Base-by-base conservation (phyloP, 441 rosid species). In the Francoa sonchifolia region DNA sequence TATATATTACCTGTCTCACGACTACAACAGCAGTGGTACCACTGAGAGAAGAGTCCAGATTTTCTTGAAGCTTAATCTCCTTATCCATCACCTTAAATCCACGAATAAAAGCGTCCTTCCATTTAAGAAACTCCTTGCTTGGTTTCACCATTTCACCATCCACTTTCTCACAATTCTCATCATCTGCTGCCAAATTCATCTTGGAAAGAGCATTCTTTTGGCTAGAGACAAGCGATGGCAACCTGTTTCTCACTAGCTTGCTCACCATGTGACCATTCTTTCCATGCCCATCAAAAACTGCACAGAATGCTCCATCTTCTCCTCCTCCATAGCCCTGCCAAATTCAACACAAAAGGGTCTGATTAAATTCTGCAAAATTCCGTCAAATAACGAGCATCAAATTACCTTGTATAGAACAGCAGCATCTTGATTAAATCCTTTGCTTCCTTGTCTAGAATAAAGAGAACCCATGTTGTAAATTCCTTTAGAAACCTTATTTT, bases 251-350 rank as follows among this genome's bases (percentile, higher is more conserved):
- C 23, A 77, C 92, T 29, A 59, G 57, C 58, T 69, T 76, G 74
- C 97, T 87, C 41, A 80, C 72, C 0, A 59, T 11, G 15, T 80
- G 82, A 46, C 97, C 97, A 32, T 58, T 77, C 49, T 61, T 68
- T 63, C 97, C 97, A 58, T 87, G 94, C 12, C 97, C 97, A 54
- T 87, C 97, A 54, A 80, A 82, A 17, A 87, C 97, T 35, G 71
- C 92, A 50, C 77, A 72, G 8, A 80, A 58, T 0, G 54, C 76
- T 55, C 80, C 92, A 33, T 55, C 68, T 44, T 61, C 68, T 36
- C 31, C 44, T 56, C 42, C 42, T 23, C 84, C 94, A 61, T 72
- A 82, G 3, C 79, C 86, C 94, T 80, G 31, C 0, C 4, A 15
- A 3, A 0, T 9, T 19, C 3, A 20, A 2, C 15, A 19, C 22